Evolutionary conservation across 306 rosid species (phyloP), one percentile per base, ranked within the genome.

Genomic region (Trifolium dubium): DNA sequence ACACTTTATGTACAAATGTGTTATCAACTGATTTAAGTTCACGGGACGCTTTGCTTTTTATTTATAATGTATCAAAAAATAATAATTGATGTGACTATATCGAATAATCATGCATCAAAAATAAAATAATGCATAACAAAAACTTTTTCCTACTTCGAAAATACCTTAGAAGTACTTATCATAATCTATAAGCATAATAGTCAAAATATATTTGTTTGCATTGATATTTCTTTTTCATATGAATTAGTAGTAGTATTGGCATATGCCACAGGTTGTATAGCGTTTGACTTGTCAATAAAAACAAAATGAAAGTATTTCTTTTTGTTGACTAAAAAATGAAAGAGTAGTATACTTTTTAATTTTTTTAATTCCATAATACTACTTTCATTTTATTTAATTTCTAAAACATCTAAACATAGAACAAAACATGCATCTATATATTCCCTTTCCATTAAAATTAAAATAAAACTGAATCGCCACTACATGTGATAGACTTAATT

Each of bases 261-360:
- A 58, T 28, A 58, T 29, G 5, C 64, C 37, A 14, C 39, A 58
- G 12, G 12, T 29, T 58, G 64, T 37, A 58, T 58, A 29, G 64
- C 37, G 17, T 58, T 58, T 58, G 64, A 58, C 64, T 58, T 58
- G 32, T 10, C 64, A 58, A 58, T 58, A 5, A 5, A 58, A 58
- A 58, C 39, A 29, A 58, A 11, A 29, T 54, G 31, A 54, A 8
- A 54, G 12, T 0, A n/a, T n/a, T n/a, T n/a, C n/a, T n/a, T n/a
- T n/a, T n/a, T n/a, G n/a, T n/a, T n/a, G n/a, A n/a, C n/a, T n/a
- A n/a, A n/a, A n/a, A n/a, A n/a, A n/a, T n/a, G n/a, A n/a, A n/a
- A n/a, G n/a, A n/a, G n/a, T n/a, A n/a, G n/a, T n/a, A n/a, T n/a
- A n/a, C n/a, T n/a, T n/a, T n/a, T n/a, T n/a, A n/a, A n/a, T n/a